Conservation (phyloP, 2,329 filamentous ascomycete genomes). For the Cordyceps farinosa region DNA sequence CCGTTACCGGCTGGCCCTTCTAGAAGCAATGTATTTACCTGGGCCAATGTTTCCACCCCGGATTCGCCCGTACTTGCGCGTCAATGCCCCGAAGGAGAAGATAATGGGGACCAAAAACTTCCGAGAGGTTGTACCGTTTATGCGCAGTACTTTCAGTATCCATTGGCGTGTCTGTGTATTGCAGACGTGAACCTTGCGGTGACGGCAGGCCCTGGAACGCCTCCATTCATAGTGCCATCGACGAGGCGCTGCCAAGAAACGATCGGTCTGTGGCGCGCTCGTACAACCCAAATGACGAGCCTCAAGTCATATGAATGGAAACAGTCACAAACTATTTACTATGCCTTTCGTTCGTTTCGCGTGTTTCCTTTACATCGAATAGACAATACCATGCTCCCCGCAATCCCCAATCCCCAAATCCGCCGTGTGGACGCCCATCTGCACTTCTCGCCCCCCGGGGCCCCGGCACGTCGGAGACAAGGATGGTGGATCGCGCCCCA, state of each 20-base stretch:
- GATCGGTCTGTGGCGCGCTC: not conserved
- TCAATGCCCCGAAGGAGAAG: not conserved
- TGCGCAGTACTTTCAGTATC: no score
- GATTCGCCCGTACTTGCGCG: not conserved
- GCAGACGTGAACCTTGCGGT: no score
- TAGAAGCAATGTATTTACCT: not conserved
- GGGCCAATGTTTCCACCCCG: not conserved
- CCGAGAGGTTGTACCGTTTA: no score
- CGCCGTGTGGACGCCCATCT: not conserved
- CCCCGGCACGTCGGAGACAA: constrained; percentile 2
- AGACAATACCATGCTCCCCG: not conserved
- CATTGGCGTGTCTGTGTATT: not conserved
- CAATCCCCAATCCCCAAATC: not conserved
- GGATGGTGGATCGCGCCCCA: constrained; percentile 6
- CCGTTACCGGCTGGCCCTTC: not conserved
- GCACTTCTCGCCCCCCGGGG: not conserved
- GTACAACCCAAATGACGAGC: not conserved
- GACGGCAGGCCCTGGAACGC: not conserved
- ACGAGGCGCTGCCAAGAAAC: constrained; percentile 2
- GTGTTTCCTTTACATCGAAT: not conserved
- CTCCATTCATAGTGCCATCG: constrained; percentile 3
- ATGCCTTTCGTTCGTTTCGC: not conserved
- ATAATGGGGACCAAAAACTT: not conserved
- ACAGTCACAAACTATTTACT: not conserved
- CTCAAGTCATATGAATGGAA: not conserved